Evolutionary conservation across 768 basidiomycete species (phyloP), one percentile per base, ranked within the genome.

Genomic region (Rhodosporidiobolus odoratus): DNA sequence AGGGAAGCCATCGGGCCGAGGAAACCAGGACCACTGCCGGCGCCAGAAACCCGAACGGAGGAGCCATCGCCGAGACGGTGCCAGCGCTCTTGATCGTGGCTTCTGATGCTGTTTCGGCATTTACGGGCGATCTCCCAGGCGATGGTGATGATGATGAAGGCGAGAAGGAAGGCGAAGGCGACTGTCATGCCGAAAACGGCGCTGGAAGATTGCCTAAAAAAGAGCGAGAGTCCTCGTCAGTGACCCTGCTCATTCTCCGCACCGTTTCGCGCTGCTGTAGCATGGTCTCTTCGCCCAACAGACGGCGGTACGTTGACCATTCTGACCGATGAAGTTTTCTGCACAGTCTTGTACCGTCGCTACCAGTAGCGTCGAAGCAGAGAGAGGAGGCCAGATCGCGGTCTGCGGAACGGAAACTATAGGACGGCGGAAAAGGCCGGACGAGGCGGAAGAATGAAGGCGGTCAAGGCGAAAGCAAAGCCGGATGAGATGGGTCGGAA

Each of bases 101-200:
- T 17, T 13, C 41, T 41, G 6, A 30, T 7, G 15, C 58, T 43
- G 25, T 13, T 5, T 8, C 66, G 59, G 34, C 59, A 61, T 25
- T 61, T 62, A 2, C 59, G 40, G 32, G 57, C 47, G 53, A 41
- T 61, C 43, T 67, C 66, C 66, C 66, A 62, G 3, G 50, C 38
- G 59, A 62, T n/a, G 1, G 66, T 12, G 53, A 67, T 37, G 3
- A 61, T 0, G 52, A 67, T 50, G 32, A 67, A 16, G 34, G 34
- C 6, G 19, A 34, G 8, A 37, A 66, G 48, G 52, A 66, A 66
- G 19, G 30, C 48, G 23, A 45, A 2, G 17, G 37, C 40, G 23
- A 60, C 50, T 2, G 65, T 45, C 17, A 43, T 9, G 13, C 25
- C 40, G 25, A 66, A 66, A 25, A 66, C 41, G 9, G 58, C 23